A percentile compares a stretch with the other conserved stretches of the same genome.
Conservation (phyloP, 1,284 basidiomycete genomes). For the Ceratobasidium papillatum region DNA sequence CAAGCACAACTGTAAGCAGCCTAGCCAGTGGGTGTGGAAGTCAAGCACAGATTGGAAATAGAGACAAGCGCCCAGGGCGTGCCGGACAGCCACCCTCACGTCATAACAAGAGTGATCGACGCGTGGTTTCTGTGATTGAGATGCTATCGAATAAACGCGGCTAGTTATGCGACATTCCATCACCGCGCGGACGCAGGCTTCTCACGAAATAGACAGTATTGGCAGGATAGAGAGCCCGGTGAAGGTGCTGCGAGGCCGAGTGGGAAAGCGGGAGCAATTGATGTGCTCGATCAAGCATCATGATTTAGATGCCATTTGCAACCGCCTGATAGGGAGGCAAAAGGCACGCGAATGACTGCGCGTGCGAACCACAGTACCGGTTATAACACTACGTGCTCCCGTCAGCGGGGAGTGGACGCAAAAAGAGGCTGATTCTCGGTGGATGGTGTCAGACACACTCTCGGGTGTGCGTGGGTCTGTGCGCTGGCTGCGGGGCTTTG, state of each 20-base stretch:
- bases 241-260: no score
- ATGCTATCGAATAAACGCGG: no score
- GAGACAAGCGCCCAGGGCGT: neutral
- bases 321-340: no score
- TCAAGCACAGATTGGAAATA: slow-evolving; percentile 3
- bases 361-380: no score
- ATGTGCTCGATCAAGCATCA: neutral
- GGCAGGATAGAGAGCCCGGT: neutral
- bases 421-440: neutral
- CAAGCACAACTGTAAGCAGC: no score
- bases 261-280: neutral
- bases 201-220: neutral
- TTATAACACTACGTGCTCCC: no score
- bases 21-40: neutral
- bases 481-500: neutral
- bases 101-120: slow-evolving; percentile 11
- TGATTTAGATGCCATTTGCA: slow-evolving; percentile 13
- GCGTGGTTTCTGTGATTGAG: neutral
- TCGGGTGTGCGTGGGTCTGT: neutral
- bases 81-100: slow-evolving; percentile 4
- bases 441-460: neutral
- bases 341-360: no score
- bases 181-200: neutral
- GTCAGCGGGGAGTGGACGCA: no score
- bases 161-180: neutral